Conservation (phyloP, 345 rosid species). For the Euphorbia lathyris region DNA sequence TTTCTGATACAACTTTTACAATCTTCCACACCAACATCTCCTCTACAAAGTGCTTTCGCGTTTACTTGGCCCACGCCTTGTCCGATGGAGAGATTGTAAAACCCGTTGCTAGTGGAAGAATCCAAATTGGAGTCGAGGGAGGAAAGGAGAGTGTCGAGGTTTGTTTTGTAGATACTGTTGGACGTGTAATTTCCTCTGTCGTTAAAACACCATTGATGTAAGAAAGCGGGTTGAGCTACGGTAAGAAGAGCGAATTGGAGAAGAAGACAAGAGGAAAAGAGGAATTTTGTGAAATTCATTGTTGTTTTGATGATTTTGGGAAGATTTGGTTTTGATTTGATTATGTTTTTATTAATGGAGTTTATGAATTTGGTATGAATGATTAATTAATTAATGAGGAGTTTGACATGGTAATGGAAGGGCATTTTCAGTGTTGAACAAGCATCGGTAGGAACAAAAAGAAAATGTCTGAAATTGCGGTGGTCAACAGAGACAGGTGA, state of each 20-base stretch:
- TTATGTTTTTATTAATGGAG: no score
- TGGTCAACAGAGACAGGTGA: no score
- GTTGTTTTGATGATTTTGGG: no score
- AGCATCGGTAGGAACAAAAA: no score
- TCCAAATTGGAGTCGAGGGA: not conserved
- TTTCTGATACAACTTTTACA: conserved; percentile 5
- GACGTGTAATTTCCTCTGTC: conserved; percentile 19
- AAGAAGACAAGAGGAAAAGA: not conserved
- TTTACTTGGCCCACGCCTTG: conserved; percentile 14
- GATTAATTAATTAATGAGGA: no score
- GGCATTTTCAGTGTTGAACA: no score
- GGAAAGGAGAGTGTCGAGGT: conserved; percentile 20
- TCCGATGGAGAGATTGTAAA: conserved; percentile 16
- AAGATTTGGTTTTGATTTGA: no score
- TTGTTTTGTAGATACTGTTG: conserved; percentile 8
- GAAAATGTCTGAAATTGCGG: no score
- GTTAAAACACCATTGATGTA: not conserved
- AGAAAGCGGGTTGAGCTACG: conserved; percentile 10
- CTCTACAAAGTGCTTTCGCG: conserved; percentile 24
- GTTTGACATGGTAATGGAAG: no score
- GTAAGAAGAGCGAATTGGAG: not conserved
- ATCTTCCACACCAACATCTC: not conserved
- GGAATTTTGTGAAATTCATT: not conserved
- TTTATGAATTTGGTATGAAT: no score
- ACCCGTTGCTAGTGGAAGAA: conserved; percentile 9